Conservation (phyloP, 805 yeast genomes). For the Myxozyma monticola region DNA sequence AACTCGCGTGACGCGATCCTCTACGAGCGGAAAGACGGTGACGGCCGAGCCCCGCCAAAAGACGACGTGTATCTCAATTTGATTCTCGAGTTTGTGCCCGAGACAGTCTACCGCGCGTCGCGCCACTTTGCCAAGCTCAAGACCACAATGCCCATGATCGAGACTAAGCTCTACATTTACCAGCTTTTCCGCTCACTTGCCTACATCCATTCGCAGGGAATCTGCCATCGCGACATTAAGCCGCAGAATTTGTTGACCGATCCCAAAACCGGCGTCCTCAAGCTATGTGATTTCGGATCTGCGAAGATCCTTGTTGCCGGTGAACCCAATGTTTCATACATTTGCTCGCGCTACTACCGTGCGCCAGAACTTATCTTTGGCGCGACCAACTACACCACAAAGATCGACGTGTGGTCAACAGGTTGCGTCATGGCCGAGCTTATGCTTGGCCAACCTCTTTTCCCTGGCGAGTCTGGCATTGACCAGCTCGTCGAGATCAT, state of each 20-base stretch:
- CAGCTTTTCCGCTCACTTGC: slow-evolving; percentile 75
- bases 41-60: slow-evolving; percentile 50
- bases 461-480: slow-evolving; percentile 97
- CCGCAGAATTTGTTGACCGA: slow-evolving; percentile 88
- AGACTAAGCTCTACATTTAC: slow-evolving; percentile 83
- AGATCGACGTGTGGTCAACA: slow-evolving; percentile 96
- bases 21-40: slow-evolving; percentile 19
- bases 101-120: slow-evolving; percentile 86
- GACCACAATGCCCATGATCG: slow-evolving; percentile 81
- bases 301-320: slow-evolving; percentile 87
- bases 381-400: slow-evolving; percentile 92
- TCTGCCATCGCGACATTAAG: slow-evolving; percentile 91
- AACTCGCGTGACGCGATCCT: slow-evolving; percentile 17
- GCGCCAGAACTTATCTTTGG: slow-evolving; percentile 98
- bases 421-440: slow-evolving; percentile 99
- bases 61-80: slow-evolving; percentile 84
- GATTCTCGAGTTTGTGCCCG: slow-evolving; percentile 92
- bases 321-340: slow-evolving; percentile 94
- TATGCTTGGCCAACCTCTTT: slow-evolving; percentile 90
- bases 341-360: slow-evolving; percentile 93
- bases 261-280: slow-evolving; percentile 79
- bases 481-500: slow-evolving; percentile 97
- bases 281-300: slow-evolving; percentile 94
- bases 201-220: slow-evolving; percentile 66
- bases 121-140: slow-evolving; percentile 63